Conservation (phyloP, 805 yeast species). For the Yamadazyma tumulicola region DNA sequence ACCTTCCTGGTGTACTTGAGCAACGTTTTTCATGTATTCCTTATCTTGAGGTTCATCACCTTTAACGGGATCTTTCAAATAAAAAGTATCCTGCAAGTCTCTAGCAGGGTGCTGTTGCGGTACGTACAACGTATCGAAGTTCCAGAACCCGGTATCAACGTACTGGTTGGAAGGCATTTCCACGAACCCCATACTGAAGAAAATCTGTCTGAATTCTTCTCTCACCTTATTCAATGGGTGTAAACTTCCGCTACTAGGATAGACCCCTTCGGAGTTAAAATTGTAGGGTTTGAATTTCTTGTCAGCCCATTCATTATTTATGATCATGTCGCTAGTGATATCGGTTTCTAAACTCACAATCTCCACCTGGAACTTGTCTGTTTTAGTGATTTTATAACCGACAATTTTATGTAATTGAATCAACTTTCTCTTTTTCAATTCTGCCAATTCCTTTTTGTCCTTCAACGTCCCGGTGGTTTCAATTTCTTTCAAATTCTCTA, state of each 20-base stretch:
- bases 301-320: constrained; percentile 75
- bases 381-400: constrained; percentile 75
- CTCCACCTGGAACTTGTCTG: constrained; percentile 77
- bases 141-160: constrained; percentile 99
- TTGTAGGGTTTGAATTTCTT: constrained; percentile 91
- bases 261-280: constrained; percentile 90
- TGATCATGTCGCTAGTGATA: constrained; percentile 88
- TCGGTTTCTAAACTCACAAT: constrained; percentile 87
- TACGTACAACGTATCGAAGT: constrained; percentile 91
- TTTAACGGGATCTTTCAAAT: constrained; percentile 83
- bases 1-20: constrained; percentile 84
- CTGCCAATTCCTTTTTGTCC: constrained; percentile 68
- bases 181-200: constrained; percentile 96
- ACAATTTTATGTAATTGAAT: constrained; percentile 65
- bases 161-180: constrained; percentile 99
- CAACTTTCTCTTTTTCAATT: constrained; percentile 92
- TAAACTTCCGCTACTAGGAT: constrained; percentile 84
- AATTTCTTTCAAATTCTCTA: constrained; percentile 58
- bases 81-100: constrained; percentile 97
- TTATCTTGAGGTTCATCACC: constrained; percentile 84
- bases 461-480: constrained; percentile 50
- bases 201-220: constrained; percentile 96
- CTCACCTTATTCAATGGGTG: constrained; percentile 96
- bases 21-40: constrained; percentile 72
- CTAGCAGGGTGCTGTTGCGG: constrained; percentile 99